Evolutionary conservation across 352 stramenopile genomes (phyloP).

Genomic region (Globisporangium recalcitrans): DNA sequence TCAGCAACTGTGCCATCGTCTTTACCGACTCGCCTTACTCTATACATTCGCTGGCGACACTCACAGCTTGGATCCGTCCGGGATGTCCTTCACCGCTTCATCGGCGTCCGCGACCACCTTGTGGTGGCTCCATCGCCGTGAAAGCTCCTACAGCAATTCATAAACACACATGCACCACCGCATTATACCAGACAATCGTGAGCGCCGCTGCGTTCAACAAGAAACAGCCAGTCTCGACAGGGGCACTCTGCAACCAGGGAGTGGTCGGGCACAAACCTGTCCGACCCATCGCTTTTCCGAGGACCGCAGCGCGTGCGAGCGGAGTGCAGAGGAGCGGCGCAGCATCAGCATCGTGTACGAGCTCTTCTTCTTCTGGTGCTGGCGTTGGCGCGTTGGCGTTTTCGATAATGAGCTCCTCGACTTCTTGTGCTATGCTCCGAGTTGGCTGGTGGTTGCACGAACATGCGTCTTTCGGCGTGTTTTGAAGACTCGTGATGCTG

Average conservation of each 20-base stretch:
- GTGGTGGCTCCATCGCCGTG: slow-evolving; percentile 28
- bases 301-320: not conserved
- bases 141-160: not conserved
- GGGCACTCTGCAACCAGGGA: too few relatives aligned
- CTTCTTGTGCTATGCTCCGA: too few relatives aligned
- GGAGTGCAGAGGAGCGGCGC: not conserved
- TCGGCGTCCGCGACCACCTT: slow-evolving; percentile 72
- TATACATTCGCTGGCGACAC: slow-evolving; percentile 10
- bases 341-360: not conserved
- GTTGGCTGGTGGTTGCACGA: not conserved
- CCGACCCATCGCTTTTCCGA: not conserved
- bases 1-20: not conserved
- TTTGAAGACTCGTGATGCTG: not conserved
- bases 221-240: too few relatives aligned
- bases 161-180: not conserved
- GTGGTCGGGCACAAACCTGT: not conserved
- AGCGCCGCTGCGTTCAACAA: not conserved
- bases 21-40: not conserved
- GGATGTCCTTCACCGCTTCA: slow-evolving; percentile 74
- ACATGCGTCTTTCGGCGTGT: not conserved
- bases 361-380: not conserved
- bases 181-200: not conserved
- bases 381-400: not conserved
- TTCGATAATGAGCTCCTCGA: not conserved
- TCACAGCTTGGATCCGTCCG: slow-evolving; percentile 63